A percentile compares a stretch with the other conserved stretches of the same genome.
Conservation (phyloP, 768 basidiomycete species). For the Amanita phalloides region DNA sequence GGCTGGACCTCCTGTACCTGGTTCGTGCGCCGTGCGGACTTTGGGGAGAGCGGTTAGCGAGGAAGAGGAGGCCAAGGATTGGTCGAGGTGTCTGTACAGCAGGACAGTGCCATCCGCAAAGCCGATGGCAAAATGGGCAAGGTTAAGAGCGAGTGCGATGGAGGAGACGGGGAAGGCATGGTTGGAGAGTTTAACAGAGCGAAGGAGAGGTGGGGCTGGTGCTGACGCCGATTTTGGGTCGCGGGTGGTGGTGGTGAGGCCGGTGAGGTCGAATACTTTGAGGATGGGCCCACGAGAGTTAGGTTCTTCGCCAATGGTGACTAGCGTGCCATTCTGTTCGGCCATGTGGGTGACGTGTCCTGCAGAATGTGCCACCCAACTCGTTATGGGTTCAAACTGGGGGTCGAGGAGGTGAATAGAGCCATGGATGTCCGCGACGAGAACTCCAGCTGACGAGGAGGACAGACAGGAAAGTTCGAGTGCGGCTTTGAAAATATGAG, state of each 20-base stretch:
- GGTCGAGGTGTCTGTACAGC: slow-evolving; percentile 84
- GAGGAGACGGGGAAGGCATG: slow-evolving; percentile 17
- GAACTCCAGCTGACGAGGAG: slow-evolving; percentile 51
- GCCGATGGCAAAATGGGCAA: slow-evolving; percentile 85
- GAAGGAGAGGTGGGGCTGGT: slow-evolving; percentile 41
- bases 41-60: slow-evolving; percentile 77
- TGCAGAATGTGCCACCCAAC: slow-evolving; percentile 72
- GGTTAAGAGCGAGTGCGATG: slow-evolving; percentile 63
- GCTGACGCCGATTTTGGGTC: slow-evolving; percentile 55
- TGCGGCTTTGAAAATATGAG: slow-evolving; percentile 68
- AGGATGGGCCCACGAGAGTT: slow-evolving; percentile 52
- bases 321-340: slow-evolving; percentile 68
- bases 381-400: slow-evolving; percentile 57
- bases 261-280: slow-evolving; percentile 37
- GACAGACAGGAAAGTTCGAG: slow-evolving; percentile 66
- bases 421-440: slow-evolving; percentile 83
- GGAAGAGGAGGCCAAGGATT: slow-evolving; percentile 67
- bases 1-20: slow-evolving; percentile 14
- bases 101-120: slow-evolving; percentile 93
- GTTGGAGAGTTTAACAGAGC: slow-evolving; percentile 44
- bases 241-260: neutral
- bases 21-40: slow-evolving; percentile 71
- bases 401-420: slow-evolving; percentile 67
- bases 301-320: slow-evolving; percentile 88
- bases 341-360: slow-evolving; percentile 84